Base-by-base conservation (phyloP, 140 eudicot genomes). In the Stevia rebaudiana region DNA sequence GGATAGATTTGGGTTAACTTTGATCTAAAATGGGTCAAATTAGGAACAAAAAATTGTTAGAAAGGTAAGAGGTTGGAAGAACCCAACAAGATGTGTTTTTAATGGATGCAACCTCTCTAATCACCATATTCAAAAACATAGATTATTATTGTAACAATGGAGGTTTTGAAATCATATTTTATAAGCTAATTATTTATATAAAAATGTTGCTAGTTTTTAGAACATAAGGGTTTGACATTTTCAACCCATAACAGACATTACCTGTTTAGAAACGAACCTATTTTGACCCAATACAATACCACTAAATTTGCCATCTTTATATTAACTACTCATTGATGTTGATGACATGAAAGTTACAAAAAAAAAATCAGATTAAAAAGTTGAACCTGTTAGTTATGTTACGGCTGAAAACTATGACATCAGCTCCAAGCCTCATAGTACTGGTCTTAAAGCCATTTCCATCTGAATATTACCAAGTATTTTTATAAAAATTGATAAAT, bases 391-490 rank as follows among this genome's bases (percentile, higher is more conserved):
- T 61, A 19, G 60, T 64, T 3, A n/a, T 39, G 74, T 76, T 78
- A 59, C 96, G 91, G 57, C 83, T 87, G 78, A 91, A 91, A 76
- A 91, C 88, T 71, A 91, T 82, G 55, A 75, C 96, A 76, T 91
- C 98, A 35, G 96, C 90, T 65, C 98, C 98, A 74, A 91, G 98
- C 79, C 98, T 79, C 98, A 91, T 87, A 33, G 98, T 71, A 75
- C 98, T 87, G 22, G 98, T 91, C 81, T 91, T 91, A 57, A 91
- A 91, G 65, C 98, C 98, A 80, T 91, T 91, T 81, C 98, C 98
- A 81, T 91, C 98, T 91, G 92, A 82, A 79, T 71, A 67, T 66
- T 60, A 30, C 70, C 55, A 48, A 74, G 77, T 51, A 53, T 44
- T 63, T 16, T 28, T 54, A 57, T 74, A 65, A 72, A 28, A 18